Evolutionary conservation across 441 rosid genomes (phyloP).

Genomic region (Erodium chrysanthum): DNA sequence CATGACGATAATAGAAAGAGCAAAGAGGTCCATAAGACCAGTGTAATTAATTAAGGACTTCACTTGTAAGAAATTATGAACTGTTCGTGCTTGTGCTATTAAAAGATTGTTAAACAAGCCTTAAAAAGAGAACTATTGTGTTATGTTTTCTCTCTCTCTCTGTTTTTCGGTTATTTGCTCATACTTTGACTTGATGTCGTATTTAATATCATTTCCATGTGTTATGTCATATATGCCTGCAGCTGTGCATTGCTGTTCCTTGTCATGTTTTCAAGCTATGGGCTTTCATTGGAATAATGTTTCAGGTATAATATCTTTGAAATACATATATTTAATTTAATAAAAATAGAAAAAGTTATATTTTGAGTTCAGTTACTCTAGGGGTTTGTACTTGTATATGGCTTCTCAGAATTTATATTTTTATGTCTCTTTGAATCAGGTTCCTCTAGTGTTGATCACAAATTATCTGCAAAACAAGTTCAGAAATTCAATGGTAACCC

Average conservation of each 20-base stretch:
- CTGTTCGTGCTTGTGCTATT: neutral
- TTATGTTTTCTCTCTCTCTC: too few relatives aligned
- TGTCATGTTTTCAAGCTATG: constrained; percentile 63
- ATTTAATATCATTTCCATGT: neutral
- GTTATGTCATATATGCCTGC: constrained; percentile 13
- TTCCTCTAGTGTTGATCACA: constrained; percentile 52
- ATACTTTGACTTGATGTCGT: neutral
- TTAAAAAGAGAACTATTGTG: too few relatives aligned
- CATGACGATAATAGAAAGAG: too few relatives aligned
- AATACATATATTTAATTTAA: neutral
- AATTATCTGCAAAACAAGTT: constrained; percentile 46
- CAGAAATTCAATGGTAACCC: constrained; percentile 60
- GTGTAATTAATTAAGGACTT: neutral
- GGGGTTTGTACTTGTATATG: neutral
- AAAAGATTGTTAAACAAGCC: neutral
- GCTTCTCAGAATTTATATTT: neutral
- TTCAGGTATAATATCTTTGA: constrained; percentile 40
- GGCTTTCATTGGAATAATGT: constrained; percentile 68
- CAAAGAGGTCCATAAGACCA: neutral
- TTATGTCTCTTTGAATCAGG: constrained; percentile 27
- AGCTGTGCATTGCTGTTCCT: constrained; percentile 80
- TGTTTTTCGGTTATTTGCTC: too few relatives aligned
- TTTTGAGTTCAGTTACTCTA: neutral
- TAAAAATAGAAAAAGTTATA: neutral
- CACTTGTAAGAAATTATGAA: neutral